A percentile compares a stretch with the other conserved stretches of the same genome.
These are phyloP conservation scores for Asterophora parasitica DNA, from an alignment of 768 basidiomycete species.

Conservation along the genomic window DNA sequence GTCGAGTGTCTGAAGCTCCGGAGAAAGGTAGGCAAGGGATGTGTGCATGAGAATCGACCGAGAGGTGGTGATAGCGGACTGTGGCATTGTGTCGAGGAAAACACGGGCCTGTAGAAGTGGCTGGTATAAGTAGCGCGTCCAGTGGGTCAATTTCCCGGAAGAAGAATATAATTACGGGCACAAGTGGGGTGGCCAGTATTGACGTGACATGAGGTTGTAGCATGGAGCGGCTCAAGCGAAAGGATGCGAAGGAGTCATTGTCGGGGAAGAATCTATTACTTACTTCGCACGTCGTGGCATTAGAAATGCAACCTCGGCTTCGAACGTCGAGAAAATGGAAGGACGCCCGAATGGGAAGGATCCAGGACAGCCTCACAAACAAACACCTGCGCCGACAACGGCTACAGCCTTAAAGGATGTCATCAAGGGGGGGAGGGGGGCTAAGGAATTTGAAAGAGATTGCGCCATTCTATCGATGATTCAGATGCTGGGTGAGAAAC, in stretches of 20 bases:
- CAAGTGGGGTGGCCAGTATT: constrained; percentile 19
- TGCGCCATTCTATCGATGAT: too few relatives aligned
- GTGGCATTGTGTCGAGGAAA: constrained; percentile 13
- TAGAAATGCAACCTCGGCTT: constrained; percentile 18
- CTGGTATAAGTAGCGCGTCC: constrained; percentile 9
- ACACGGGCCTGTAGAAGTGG: background rate
- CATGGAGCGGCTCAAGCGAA: constrained; percentile 17
- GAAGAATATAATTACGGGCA: constrained; percentile 14
- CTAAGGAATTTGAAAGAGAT: too few relatives aligned
- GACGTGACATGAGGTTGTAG: constrained; percentile 37
- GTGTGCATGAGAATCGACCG: constrained; percentile 48
- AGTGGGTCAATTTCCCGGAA: constrained; percentile 6
- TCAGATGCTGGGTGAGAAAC: too few relatives aligned
- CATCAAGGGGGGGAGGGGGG: background rate
- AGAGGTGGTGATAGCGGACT: constrained; percentile 29
- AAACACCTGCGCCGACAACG: background rate
- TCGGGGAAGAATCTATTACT: constrained; percentile 10
- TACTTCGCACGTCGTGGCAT: constrained; percentile 18
- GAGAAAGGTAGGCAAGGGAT: constrained; percentile 44
- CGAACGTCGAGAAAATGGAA: constrained; percentile 26
- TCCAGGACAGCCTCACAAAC: constrained; percentile 4
- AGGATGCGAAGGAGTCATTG: constrained; percentile 12
- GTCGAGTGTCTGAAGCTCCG: constrained; percentile 40
- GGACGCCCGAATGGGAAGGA: constrained; percentile 16
- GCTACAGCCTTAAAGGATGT: background rate